phyloP scores from a whole-genome alignment of 805 yeast genomes.

The Nakazawaea ishiwadae region DNA sequence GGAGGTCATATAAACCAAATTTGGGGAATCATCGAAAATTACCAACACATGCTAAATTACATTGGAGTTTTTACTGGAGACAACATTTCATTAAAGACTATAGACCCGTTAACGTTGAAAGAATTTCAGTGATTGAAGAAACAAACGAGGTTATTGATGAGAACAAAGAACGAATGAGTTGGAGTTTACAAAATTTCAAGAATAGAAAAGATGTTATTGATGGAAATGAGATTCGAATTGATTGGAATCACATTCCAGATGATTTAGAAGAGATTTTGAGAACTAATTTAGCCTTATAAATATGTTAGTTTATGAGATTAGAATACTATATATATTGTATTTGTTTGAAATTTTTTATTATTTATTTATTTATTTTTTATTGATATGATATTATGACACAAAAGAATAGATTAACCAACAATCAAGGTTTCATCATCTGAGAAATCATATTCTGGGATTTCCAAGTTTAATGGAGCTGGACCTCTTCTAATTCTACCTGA shows the following conservation, averaged over 20 bases:
- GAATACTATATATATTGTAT: background rate
- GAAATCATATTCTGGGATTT: conserved; percentile 89
- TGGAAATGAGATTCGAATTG: conserved; percentile 15
- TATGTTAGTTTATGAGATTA: conserved; percentile 13
- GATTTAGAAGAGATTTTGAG: conserved; percentile 27
- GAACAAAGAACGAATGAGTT: too few relatives aligned
- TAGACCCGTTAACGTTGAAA: conserved; percentile 31
- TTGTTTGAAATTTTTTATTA: background rate
- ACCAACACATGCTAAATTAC: conserved; percentile 43
- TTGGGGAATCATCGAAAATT: conserved; percentile 47
- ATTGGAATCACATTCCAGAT: conserved; percentile 32
- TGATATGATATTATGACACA: background rate
- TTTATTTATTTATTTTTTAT: too few relatives aligned
- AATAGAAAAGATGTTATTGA: conserved; percentile 15
- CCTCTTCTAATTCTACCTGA: conserved; percentile 99
- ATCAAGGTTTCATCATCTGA: conserved; percentile 74
- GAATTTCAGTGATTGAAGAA: conserved; percentile 17
- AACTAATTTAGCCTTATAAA: conserved; percentile 15
- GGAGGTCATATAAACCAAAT: conserved; percentile 46
- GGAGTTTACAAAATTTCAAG: too few relatives aligned
- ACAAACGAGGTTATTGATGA: conserved; percentile 18
- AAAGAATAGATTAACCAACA: conserved; percentile 60
- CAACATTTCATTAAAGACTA: conserved; percentile 41
- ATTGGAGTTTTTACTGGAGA: conserved; percentile 65
- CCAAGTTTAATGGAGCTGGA: conserved; percentile 99